A percentile compares a stretch with the other conserved stretches of the same genome.
phyloP scores from a whole-genome alignment of 768 basidiomycete genomes.

The Termitomyces sp. region DNA sequence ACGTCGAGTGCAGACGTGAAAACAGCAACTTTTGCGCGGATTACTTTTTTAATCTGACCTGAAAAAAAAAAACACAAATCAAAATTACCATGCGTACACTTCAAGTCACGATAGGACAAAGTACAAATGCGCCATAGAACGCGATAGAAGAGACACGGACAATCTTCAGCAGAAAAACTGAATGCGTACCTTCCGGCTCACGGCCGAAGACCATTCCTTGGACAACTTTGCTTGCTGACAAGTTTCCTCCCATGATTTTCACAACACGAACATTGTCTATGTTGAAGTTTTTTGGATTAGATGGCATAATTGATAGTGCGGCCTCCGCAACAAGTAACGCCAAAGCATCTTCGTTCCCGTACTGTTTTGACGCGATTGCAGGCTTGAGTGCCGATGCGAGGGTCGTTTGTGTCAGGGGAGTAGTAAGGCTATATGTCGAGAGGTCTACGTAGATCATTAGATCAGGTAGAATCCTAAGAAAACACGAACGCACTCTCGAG shows the following conservation, averaged over 20 bases:
- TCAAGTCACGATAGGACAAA: not conserved
- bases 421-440: conserved; percentile 61
- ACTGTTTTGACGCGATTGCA: conserved; percentile 95
- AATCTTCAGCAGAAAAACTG: not conserved
- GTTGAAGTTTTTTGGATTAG: conserved; percentile 87
- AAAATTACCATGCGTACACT: not conserved
- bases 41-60: conserved; percentile 81
- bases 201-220: conserved; percentile 98
- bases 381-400: conserved; percentile 80
- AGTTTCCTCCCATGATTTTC: conserved; percentile 94
- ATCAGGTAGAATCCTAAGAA: conserved; percentile 1
- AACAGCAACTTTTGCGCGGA: conserved; percentile 89
- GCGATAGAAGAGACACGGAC: not conserved
- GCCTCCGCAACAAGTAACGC: conserved; percentile 88
- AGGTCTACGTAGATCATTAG: conserved; percentile 43
- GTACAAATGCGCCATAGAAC: not conserved
- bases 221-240: conserved; percentile 82
- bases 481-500: conserved; percentile 69
- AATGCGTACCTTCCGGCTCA: conserved; percentile 78
- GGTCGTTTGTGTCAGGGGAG: conserved; percentile 61
- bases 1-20: conserved; percentile 89
- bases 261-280: conserved; percentile 98
- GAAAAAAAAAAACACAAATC: not conserved
- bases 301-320: conserved; percentile 86
- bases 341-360: conserved; percentile 84